Evolutionary conservation across 2,329 filamentous ascomycete genomes (phyloP).

Genomic region (Fusarium poae): DNA sequence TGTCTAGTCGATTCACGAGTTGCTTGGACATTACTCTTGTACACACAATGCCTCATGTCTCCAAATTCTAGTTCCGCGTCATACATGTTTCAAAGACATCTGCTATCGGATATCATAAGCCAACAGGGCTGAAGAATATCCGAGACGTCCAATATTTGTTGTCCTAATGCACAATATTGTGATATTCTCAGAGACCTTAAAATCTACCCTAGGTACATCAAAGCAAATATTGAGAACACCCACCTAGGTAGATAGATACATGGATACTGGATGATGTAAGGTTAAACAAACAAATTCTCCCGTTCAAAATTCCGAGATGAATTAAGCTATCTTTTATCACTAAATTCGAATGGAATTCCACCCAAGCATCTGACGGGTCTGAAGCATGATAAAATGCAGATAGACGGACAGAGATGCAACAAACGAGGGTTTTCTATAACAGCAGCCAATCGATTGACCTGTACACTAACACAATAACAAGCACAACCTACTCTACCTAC

Average conservation of each 20-base stretch:
- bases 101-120: not conserved
- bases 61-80: not conserved
- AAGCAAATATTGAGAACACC: not conserved
- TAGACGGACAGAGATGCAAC: conserved; percentile 53
- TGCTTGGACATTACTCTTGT: not conserved
- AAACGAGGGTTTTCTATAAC: conserved; percentile 49
- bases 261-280: not conserved
- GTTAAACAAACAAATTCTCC: too few relatives aligned
- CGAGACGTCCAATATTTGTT: too few relatives aligned
- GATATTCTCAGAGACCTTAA: not conserved
- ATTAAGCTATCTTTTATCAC: too few relatives aligned
- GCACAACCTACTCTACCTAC: too few relatives aligned
- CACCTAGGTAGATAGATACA: too few relatives aligned
- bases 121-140: not conserved
- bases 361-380: too few relatives aligned
- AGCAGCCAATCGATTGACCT: not conserved
- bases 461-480: not conserved
- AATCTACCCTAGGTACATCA: not conserved
- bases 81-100: not conserved
- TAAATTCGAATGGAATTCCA: not conserved
- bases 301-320: not conserved
- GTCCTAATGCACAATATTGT: too few relatives aligned
- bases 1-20: not conserved
- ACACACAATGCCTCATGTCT: not conserved
- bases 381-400: conserved; percentile 47